Evolutionary conservation across 331 rosid genomes (phyloP).

Genomic region (Saraca asoca): DNA sequence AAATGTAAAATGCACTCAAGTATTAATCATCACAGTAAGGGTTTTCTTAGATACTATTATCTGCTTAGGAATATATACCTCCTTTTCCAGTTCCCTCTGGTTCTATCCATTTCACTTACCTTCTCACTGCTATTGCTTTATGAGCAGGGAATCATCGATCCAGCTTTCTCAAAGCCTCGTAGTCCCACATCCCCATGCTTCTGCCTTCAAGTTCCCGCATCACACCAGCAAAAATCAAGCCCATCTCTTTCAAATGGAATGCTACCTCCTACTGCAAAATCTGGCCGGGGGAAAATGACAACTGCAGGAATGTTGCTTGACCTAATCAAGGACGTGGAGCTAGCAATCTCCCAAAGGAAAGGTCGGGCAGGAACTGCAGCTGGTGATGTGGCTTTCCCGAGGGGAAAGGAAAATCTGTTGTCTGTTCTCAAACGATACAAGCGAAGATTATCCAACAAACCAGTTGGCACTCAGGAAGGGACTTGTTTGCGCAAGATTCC

Average conservation of each 20-base stretch:
- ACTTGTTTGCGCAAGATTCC: slow-evolving; percentile 51
- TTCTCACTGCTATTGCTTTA: not conserved
- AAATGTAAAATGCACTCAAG: not conserved
- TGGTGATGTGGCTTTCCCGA: slow-evolving; percentile 91
- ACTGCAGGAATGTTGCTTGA: slow-evolving; percentile 62
- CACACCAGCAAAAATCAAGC: slow-evolving; percentile 65
- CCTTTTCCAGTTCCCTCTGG: not conserved
- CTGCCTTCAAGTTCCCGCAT: slow-evolving; percentile 74
- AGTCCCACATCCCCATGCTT: slow-evolving; percentile 68
- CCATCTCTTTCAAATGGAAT: slow-evolving; percentile 69
- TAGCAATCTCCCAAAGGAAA: slow-evolving; percentile 68
- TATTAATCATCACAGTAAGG: not conserved
- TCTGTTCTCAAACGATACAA: slow-evolving; percentile 93
- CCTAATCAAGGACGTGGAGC: slow-evolving; percentile 79
- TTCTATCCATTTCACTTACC: not conserved
- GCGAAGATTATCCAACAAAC: slow-evolving; percentile 72
- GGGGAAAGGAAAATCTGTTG: slow-evolving; percentile 80
- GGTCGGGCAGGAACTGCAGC: slow-evolving; percentile 91
- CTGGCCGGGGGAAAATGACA: slow-evolving; percentile 81
- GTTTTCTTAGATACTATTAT: slow-evolving; percentile 1
- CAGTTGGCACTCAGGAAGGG: slow-evolving; percentile 47
- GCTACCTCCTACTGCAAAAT: slow-evolving; percentile 77
- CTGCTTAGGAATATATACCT: not conserved
- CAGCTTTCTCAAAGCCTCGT: slow-evolving; percentile 82
- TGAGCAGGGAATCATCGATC: slow-evolving; percentile 70